Conservation (phyloP, 208 protist genomes). For the Trypanosoma brucei region DNA sequence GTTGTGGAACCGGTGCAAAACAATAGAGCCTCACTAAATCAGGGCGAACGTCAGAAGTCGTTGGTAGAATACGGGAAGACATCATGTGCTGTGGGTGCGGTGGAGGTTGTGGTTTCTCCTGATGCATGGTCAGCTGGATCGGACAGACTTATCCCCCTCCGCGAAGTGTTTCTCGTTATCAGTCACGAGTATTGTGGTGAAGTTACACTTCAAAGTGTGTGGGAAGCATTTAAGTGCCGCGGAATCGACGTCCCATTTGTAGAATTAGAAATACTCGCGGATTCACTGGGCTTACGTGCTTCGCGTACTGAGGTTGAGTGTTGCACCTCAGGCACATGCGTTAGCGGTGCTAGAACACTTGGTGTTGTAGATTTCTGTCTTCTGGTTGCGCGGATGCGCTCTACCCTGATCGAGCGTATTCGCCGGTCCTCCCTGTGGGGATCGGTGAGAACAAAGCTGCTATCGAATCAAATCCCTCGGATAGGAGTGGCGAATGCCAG, state of each 20-base stretch:
- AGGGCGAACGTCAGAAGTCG: too few species aligned
- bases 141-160: constrained; percentile 20
- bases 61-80: neutral
- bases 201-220: constrained; percentile 34
- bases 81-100: constrained; percentile 8
- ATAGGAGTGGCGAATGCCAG: too few species aligned
- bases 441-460: neutral
- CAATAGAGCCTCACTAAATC: too few species aligned
- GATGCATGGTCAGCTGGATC: neutral
- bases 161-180: constrained; percentile 20
- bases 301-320: neutral
- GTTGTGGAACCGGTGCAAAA: too few species aligned
- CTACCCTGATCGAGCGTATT: constrained; percentile 47
- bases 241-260: constrained; percentile 30
- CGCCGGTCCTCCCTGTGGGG: constrained; percentile 18
- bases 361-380: constrained; percentile 60
- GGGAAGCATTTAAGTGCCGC: constrained; percentile 21
- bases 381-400: constrained; percentile 57
- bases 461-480: neutral
- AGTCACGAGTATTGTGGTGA: constrained; percentile 11
- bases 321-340: neutral
- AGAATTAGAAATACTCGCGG: constrained; percentile 57
- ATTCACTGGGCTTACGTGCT: constrained; percentile 42
- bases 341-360: constrained; percentile 13
- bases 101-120: neutral